Conservation (phyloP, 2,329 filamentous ascomycete genomes). For the Ascochyta rabiei region DNA sequence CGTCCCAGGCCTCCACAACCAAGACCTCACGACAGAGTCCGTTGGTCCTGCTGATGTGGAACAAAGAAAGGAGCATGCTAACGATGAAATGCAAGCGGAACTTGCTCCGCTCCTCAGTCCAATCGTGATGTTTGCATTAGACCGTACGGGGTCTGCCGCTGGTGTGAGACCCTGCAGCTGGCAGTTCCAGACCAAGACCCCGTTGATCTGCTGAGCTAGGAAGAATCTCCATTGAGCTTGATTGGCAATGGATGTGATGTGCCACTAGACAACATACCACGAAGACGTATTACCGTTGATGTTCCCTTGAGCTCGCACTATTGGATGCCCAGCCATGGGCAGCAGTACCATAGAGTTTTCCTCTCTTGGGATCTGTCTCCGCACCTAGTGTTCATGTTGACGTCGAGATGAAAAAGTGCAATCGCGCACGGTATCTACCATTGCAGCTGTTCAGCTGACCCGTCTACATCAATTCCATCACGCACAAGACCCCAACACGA, state of each 20-base stretch:
- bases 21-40: background rate
- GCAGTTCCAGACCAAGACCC: constrained; percentile 10
- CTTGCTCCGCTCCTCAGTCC: background rate
- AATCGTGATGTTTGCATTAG: background rate
- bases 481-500: background rate
- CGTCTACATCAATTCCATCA: background rate
- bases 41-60: background rate
- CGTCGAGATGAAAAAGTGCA: background rate
- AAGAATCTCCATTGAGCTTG: background rate
- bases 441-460: constrained; percentile 1
- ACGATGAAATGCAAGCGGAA: background rate
- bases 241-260: background rate
- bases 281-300: background rate
- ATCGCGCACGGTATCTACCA: background rate
- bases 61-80: background rate
- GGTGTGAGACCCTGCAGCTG: constrained; percentile 16
- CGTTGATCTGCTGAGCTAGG: constrained; percentile 5
- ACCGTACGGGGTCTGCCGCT: background rate
- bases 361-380: background rate
- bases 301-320: background rate
- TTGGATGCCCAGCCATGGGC: background rate
- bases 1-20: background rate
- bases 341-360: background rate
- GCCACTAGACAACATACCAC: background rate
- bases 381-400: background rate